Evolutionary conservation across 768 basidiomycete genomes (phyloP).

Genomic region (Sistotremastrum niveocremeum): DNA sequence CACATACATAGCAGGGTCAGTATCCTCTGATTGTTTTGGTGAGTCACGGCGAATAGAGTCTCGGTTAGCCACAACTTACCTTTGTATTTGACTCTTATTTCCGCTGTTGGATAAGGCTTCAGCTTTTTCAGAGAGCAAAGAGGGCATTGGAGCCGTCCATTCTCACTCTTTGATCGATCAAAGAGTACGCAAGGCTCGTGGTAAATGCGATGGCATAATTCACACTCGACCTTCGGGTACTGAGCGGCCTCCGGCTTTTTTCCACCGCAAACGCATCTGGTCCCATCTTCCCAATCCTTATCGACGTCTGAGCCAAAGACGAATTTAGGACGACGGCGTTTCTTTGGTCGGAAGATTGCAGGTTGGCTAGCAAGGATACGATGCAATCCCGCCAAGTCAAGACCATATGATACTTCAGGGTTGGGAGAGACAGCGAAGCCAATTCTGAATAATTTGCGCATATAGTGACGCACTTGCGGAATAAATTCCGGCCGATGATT

Average conservation of each 20-base stretch:
- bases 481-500: slow-evolving; percentile 70
- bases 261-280: slow-evolving; percentile 72
- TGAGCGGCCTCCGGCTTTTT: slow-evolving; percentile 44
- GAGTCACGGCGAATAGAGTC: neutral
- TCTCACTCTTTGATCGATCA: slow-evolving; percentile 22
- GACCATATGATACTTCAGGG: slow-evolving; percentile 67
- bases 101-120: slow-evolving; percentile 55
- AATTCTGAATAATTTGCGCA: slow-evolving; percentile 82
- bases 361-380: slow-evolving; percentile 65
- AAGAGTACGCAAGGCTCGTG: slow-evolving; percentile 70
- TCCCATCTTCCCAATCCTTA: slow-evolving; percentile 57
- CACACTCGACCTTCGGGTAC: slow-evolving; percentile 55
- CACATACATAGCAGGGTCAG: slow-evolving; percentile 47
- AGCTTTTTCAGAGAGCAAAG: slow-evolving; percentile 69
- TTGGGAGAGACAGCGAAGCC: slow-evolving; percentile 80
- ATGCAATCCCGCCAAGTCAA: slow-evolving; percentile 73
- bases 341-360: slow-evolving; percentile 29
- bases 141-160: slow-evolving; percentile 48
- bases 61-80: slow-evolving; percentile 25
- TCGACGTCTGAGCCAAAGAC: slow-evolving; percentile 69
- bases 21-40: slow-evolving; percentile 25
- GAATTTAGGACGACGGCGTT: slow-evolving; percentile 52
- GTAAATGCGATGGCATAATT: slow-evolving; percentile 49
- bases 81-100: slow-evolving; percentile 56
- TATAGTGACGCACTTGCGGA: slow-evolving; percentile 75